Conservation (phyloP, 495 filamentous ascomycete species). For the Aspergillus bridgeri region DNA sequence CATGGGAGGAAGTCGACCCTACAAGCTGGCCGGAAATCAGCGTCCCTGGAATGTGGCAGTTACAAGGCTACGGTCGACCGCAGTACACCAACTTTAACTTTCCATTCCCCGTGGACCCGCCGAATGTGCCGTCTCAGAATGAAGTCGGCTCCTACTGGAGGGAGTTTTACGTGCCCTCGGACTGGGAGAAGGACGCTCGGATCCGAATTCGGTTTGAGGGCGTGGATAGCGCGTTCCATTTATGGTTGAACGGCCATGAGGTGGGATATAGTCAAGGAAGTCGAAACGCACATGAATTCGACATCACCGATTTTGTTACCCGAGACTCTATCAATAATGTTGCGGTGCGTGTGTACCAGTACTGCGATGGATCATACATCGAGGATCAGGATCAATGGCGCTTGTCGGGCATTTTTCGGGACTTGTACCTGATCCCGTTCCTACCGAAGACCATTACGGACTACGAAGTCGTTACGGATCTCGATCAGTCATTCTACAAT, state of each 20-base stretch:
- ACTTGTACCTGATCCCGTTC: conserved; percentile 4
- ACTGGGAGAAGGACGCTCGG: conserved; percentile 16
- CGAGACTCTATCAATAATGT: conserved; percentile 12
- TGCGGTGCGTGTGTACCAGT: conserved; percentile 10
- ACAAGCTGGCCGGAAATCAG: conserved; percentile 46
- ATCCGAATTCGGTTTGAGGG: conserved; percentile 19
- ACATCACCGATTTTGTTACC: conserved; percentile 39
- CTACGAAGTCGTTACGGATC: not conserved
- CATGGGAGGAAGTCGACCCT: conserved; percentile 27
- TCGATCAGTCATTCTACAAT: not conserved
- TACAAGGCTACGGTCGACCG: conserved; percentile 57
- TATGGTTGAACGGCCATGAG: conserved; percentile 18
- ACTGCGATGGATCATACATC: conserved; percentile 13
- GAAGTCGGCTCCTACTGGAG: conserved; percentile 56
- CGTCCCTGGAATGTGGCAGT: conserved; percentile 67
- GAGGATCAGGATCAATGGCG: conserved; percentile 19
- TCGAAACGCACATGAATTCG: conserved; percentile 13
- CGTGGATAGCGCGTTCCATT: conserved; percentile 11
- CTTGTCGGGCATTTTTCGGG: conserved; percentile 6
- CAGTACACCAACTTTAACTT: conserved; percentile 60
- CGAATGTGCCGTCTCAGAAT: conserved; percentile 48
- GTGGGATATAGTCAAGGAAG: conserved; percentile 14
- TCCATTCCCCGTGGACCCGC: conserved; percentile 57
- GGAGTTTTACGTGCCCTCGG: conserved; percentile 42
- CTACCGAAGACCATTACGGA: not conserved